phyloP scores from a whole-genome alignment of 305 asterid genomes.

The Caryopteris hybrid region DNA sequence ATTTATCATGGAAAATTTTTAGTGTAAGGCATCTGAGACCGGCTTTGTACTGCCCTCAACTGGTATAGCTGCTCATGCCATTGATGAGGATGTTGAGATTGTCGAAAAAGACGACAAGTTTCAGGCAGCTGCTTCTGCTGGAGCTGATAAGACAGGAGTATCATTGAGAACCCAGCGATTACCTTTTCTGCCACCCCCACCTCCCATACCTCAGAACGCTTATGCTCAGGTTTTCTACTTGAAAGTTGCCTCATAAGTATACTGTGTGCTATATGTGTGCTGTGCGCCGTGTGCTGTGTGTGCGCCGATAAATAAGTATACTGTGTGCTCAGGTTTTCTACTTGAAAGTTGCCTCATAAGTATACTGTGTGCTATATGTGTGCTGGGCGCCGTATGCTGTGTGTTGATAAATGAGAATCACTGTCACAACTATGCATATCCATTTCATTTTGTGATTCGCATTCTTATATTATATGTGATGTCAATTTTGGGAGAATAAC shows the following conservation, averaged over 20 bases:
- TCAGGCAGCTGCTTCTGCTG: constrained; percentile 28
- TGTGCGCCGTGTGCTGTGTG: too few species aligned
- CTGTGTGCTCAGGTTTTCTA: constrained; percentile 45
- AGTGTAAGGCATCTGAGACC: constrained; percentile 46
- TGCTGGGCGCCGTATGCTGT: too few species aligned
- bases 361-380: background rate
- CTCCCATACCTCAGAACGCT: constrained; percentile 48
- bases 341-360: background rate
- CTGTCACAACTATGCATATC: background rate
- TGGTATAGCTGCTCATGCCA: constrained; percentile 80
- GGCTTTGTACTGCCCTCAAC: constrained; percentile 56
- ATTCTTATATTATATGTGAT: constrained; percentile 1
- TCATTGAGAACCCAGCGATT: constrained; percentile 22
- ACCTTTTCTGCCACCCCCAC: constrained; percentile 62
- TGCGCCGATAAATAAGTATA: too few species aligned
- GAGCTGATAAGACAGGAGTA: constrained; percentile 29
- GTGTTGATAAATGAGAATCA: background rate
- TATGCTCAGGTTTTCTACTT: constrained; percentile 51
- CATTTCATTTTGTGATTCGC: background rate
- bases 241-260: background rate
- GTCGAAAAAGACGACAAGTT: constrained; percentile 49
- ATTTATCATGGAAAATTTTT: constrained; percentile 21
- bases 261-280: background rate
- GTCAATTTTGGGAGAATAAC: background rate
- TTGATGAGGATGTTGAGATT: constrained; percentile 66